Base-by-base conservation (phyloP, 345 rosid species). In the Arabis alpina region DNA sequence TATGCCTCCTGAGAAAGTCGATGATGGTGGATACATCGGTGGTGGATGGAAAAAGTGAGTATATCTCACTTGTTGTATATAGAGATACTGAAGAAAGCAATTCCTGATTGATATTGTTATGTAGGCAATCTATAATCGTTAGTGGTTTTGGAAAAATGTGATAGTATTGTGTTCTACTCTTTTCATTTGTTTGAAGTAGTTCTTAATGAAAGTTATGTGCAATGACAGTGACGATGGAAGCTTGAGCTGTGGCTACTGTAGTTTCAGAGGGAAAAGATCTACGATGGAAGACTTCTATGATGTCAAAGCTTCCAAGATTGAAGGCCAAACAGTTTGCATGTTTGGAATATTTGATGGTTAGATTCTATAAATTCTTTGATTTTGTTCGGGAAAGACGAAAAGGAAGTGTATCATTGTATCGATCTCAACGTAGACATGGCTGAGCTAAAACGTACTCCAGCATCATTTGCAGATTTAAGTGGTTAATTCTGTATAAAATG, bases 291-390 rank as follows among this genome's bases (percentile, higher is more conserved):
- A 95, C 72, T 95, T 86, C 76, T 95, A 79, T 69, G 97, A 92
- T 73, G 77, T 92, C 36, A 92, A 86, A 73, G 82, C 80, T 61
- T 80, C 96, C 69, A 82, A 70, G 32, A 87, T 92, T 70, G 84
- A 88, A 55, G 98, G 96, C 64, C 64, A 84, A 80, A 63, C 81
- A 51, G 88, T 95, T 74, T 85, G 79, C 91, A 87, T 92, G 96
- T 95, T 95, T 79, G 99, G 98, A 66, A 86, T 95, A 41, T 95
- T 95, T 76, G 98, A 95, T 82, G 99, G 99, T 95, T 74, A 82
- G 89, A 65, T 70, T 71, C 71, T 69, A 30, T 55, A 5, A 54
- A 23, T 61, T 15, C 16, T 45, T 51, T 19, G 23, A 19, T 19
- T 19, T 19, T 19, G 23, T 19, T 19, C 23, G 23, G 13, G 40